These are phyloP conservation scores for Auxenochlorella protothecoides DNA, from an alignment of 139 green algal genomes.

Conservation along the genomic window DNA sequence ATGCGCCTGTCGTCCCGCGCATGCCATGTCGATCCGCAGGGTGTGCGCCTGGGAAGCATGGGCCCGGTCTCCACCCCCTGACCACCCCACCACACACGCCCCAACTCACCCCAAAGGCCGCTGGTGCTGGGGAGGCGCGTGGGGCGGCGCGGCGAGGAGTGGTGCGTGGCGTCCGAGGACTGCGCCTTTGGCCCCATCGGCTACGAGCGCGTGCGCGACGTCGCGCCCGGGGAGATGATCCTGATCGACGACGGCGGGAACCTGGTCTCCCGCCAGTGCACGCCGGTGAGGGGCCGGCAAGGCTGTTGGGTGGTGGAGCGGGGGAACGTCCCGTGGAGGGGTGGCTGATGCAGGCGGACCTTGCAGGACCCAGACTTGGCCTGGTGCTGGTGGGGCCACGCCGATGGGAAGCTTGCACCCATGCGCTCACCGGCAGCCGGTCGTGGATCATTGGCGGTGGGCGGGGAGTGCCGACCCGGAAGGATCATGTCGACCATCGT, in stretches of 20 bases:
- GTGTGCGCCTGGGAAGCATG: background rate
- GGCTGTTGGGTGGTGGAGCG: background rate
- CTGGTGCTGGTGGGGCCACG: no score
- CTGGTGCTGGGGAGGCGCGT: constrained; percentile 75
- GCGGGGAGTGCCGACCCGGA: no score
- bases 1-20: no score
- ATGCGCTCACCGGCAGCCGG: no score
- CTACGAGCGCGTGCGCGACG: constrained; percentile 85
- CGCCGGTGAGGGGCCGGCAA: constrained; percentile 14
- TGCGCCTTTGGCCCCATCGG: constrained; percentile 96
- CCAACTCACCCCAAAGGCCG: constrained; percentile 36
- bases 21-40: no score
- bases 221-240: constrained; percentile 89
- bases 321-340: no score
- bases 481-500: no score
- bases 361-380: no score
- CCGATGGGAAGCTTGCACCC: no score
- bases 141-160: constrained; percentile 60
- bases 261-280: constrained; percentile 63
- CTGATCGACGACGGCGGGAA: constrained; percentile 75
- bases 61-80: constrained; percentile 16
- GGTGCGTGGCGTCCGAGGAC: constrained; percentile 89
- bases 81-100: background rate
- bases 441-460: no score
- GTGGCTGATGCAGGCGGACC: no score